A percentile compares a stretch with the other conserved stretches of the same genome.
Conservation (phyloP, 148 eudicot species). For the Rhododendron henanense region DNA sequence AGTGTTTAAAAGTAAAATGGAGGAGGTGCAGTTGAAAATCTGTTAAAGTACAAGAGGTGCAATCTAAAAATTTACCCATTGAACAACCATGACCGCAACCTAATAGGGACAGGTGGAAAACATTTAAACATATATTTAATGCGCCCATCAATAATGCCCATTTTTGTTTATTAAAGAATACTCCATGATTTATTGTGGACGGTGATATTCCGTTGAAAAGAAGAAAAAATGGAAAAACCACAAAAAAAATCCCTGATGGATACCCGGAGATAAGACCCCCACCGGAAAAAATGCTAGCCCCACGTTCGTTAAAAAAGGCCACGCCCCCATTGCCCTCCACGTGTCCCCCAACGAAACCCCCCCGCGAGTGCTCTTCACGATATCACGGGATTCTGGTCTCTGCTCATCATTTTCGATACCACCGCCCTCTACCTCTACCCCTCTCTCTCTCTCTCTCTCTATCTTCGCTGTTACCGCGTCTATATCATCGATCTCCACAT, state of each 20-base stretch:
- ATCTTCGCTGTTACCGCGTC: conserved; percentile 12
- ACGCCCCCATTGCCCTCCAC: not conserved
- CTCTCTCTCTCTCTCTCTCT: conserved; percentile 6
- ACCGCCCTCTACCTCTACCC: not conserved
- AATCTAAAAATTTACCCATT: too few relatives aligned
- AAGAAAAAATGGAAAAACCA: too few relatives aligned
- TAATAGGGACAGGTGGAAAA: too few relatives aligned
- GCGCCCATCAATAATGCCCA: too few relatives aligned
- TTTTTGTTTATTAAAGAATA: too few relatives aligned
- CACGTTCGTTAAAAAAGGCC: not conserved
- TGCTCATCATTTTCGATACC: not conserved
- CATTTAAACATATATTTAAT: too few relatives aligned
- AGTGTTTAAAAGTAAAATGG: too few relatives aligned
- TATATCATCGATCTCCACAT: not conserved
- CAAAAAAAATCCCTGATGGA: not conserved
- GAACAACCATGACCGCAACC: too few relatives aligned
- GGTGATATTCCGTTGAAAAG: too few relatives aligned
- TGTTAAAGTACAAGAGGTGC: too few relatives aligned
- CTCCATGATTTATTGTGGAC: too few relatives aligned
- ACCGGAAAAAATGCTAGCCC: not conserved
- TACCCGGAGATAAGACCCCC: not conserved
- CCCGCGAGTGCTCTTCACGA: conserved; percentile 11
- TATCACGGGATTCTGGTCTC: conserved; percentile 16
- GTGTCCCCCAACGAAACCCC: not conserved
- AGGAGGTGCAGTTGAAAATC: too few relatives aligned